Conservation (phyloP, 345 rosid species). For the Murraya paniculata region DNA sequence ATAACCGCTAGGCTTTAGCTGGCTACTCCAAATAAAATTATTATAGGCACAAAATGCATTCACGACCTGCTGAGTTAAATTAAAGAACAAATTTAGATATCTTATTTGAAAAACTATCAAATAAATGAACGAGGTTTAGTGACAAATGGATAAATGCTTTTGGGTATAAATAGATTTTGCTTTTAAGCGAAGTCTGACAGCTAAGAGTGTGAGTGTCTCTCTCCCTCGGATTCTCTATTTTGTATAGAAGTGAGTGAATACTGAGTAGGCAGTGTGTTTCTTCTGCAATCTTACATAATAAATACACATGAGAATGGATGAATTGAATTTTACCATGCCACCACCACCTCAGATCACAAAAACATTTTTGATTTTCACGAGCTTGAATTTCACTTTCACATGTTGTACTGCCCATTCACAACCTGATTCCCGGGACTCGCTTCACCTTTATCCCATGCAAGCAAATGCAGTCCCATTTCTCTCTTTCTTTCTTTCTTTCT, state of each 20-base stretch:
- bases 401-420: conserved; percentile 23
- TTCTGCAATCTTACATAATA: not conserved
- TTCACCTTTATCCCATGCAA: conserved; percentile 41
- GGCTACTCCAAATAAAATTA: too few relatives aligned
- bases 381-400: conserved; percentile 33
- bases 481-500: conserved; percentile 6
- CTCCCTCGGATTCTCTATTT: conserved; percentile 22
- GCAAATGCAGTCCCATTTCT: not conserved
- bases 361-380: conserved; percentile 41
- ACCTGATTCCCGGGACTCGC: conserved; percentile 37
- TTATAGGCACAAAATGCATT: too few relatives aligned
- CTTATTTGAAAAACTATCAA: not conserved
- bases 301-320: conserved; percentile 1
- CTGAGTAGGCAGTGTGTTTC: too few relatives aligned
- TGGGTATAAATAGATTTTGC: not conserved
- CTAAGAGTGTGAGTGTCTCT: not conserved
- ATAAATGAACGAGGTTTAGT: not conserved
- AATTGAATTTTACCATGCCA: conserved; percentile 12
- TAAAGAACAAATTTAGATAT: too few relatives aligned
- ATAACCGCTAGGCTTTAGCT: too few relatives aligned
- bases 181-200: not conserved
- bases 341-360: conserved; percentile 18
- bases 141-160: not conserved
- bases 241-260: not conserved
- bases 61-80: too few relatives aligned